Evolutionary conservation across 2,329 filamentous ascomycete species (phyloP), one percentile per base, ranked within the genome.

Genomic region (Diaporthe sp.): DNA sequence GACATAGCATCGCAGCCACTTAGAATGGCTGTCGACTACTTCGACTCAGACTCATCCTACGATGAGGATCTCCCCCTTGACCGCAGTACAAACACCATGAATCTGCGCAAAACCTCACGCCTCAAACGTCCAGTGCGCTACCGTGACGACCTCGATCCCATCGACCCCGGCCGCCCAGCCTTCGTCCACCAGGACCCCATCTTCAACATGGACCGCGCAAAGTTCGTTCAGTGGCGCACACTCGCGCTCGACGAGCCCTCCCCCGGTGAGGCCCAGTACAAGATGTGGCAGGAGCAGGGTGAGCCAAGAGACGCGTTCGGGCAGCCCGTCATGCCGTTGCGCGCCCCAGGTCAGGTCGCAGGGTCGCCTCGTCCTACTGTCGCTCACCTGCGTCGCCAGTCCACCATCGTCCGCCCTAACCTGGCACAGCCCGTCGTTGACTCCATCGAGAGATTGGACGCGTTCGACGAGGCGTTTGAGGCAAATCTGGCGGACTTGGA

Each of bases 171-270:
- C n/a, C 71, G 78, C n/a, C 76, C 79, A 1, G 47, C 39, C 47
- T 80, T 79, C 65, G 74, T 76, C 12, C 77, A 81, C 51, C 78
- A 78, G 1, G 77, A 78, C 44, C 75, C 80, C 15, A 47, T 78
- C 28, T 84, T 80, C 72, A 79, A 82, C 70, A 75, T 76, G 4
- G 78, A 77, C 25, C 79, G 82, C 39, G 67, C 80, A 28, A 42
- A 55, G 42, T 73, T 80, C 58, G 79, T 79, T 61, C 77, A 79
- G 20, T 80, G 81, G 58, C 78, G 79, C 10, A 78, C 77, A 15
- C 71, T 82, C 55, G 77, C 79, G 1, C 75, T 81, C 25, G 67
- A 81, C 70, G 73, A 82, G 25, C 76, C 76, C 20, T 76, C 78
- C 13, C 79, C 78, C 0, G 79, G 78, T 0, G 79, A 68, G 31